A percentile compares a stretch with the other conserved stretches of the same genome.
These are phyloP conservation scores for Hymenoscyphus repandus DNA, from an alignment of 2,329 filamentous ascomycete genomes.

Conservation along the genomic window DNA sequence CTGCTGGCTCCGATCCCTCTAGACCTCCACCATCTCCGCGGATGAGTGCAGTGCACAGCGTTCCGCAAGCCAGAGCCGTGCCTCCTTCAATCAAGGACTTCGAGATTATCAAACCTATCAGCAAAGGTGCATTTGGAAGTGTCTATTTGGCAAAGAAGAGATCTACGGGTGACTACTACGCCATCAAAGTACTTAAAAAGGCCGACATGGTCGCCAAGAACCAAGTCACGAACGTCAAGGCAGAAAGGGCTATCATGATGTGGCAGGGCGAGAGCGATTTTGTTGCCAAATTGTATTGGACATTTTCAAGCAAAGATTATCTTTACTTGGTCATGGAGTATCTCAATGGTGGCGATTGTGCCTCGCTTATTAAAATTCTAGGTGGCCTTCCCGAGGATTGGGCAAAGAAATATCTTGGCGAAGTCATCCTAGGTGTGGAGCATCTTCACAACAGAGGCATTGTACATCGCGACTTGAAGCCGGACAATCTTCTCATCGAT, in stretches of 20 bases:
- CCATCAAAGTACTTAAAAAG: constrained; percentile 97
- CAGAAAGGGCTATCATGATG: constrained; percentile 99
- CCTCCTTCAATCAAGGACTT: constrained; percentile 98
- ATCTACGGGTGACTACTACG: constrained; percentile 95
- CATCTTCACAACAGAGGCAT: constrained; percentile 92
- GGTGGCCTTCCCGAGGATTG: constrained; percentile 92
- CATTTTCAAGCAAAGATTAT: constrained; percentile 98
- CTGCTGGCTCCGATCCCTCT: constrained; percentile 67
- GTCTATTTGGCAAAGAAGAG: constrained; percentile 99
- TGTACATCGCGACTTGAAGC: constrained; percentile 94
- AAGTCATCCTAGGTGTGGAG: constrained; percentile 94
- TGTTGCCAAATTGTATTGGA: constrained; percentile 98
- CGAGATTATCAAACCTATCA: constrained; percentile 98
- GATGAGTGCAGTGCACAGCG: constrained; percentile 61
- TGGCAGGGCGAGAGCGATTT: constrained; percentile 99
- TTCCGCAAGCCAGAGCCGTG: constrained; percentile 79
- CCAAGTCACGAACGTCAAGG: constrained; percentile 98
- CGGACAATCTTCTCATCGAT: constrained; percentile 95
- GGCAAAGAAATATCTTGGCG: constrained; percentile 95
- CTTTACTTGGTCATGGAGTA: constrained; percentile 99
- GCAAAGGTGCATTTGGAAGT: constrained; percentile 96
- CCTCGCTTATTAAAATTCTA: constrained; percentile 90
- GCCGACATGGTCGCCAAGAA: constrained; percentile 99
- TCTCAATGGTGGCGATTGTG: constrained; percentile 93
- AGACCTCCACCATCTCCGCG: constrained; percentile 75